Evolutionary conservation across 352 stramenopile species (phyloP).

Genomic region (Globisporangium barbulae): DNA sequence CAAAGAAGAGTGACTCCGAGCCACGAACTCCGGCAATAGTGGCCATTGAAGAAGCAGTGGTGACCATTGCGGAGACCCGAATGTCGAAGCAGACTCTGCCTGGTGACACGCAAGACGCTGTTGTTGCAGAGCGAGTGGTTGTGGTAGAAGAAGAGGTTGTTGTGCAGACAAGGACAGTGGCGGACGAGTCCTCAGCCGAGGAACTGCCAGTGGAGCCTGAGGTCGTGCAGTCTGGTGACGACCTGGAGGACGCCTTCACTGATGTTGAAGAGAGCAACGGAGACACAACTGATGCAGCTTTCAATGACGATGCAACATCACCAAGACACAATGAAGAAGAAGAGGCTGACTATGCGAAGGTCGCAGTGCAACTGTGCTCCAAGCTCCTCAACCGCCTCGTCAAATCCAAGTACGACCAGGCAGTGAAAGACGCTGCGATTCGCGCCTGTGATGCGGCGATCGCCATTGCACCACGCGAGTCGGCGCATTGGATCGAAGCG

Average conservation of each 20-base stretch:
- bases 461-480: slow-evolving; percentile 24
- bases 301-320: neutral
- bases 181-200: neutral
- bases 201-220: neutral
- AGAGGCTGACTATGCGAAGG: slow-evolving; percentile 24
- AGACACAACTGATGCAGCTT: neutral
- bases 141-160: neutral
- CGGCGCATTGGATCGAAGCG: slow-evolving; percentile 30
- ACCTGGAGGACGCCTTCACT: neutral
- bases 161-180: neutral
- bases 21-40: neutral
- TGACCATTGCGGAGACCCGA: neutral
- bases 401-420: slow-evolving; percentile 35
- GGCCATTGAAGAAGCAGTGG: neutral
- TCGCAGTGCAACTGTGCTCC: slow-evolving; percentile 34
- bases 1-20: neutral
- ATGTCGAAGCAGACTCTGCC: neutral
- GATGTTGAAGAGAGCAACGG: neutral
- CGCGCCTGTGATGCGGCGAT: slow-evolving; percentile 47
- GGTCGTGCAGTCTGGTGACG: neutral
- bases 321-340: neutral
- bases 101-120: neutral
- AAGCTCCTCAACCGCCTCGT: slow-evolving; percentile 38
- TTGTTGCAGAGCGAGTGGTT: neutral
- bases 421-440: slow-evolving; percentile 31